These are phyloP conservation scores for Xylaria grammica DNA, from an alignment of 495 filamentous ascomycete genomes.

Conservation along the genomic window DNA sequence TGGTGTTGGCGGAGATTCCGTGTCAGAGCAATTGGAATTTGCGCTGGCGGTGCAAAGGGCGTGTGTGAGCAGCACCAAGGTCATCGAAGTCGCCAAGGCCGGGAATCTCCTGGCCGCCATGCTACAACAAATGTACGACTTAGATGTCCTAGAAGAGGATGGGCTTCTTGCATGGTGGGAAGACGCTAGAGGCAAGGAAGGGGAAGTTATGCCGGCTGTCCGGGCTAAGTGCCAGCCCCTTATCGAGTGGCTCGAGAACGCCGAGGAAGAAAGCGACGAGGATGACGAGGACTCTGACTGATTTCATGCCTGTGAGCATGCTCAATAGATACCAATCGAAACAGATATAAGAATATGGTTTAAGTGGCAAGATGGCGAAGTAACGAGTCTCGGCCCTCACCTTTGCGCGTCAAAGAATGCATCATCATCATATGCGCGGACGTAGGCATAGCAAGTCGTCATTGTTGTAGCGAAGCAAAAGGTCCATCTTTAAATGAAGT, in stretches of 20 bases:
- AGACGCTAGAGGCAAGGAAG: slow-evolving; percentile 65
- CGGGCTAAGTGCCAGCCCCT: slow-evolving; percentile 75
- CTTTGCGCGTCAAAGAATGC: no score
- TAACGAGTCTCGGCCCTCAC: no score
- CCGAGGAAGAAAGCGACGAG: slow-evolving; percentile 78
- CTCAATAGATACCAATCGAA: neutral
- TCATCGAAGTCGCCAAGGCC: slow-evolving; percentile 49
- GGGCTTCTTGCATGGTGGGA: slow-evolving; percentile 89
- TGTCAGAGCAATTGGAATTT: slow-evolving; percentile 78
- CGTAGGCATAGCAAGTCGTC: no score
- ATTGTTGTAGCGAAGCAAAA: no score
- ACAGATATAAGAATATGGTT: neutral
- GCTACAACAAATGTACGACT: slow-evolving; percentile 79
- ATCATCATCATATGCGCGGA: no score
- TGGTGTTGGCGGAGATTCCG: slow-evolving; percentile 51
- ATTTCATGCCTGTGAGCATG: no score
- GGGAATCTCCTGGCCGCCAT: slow-evolving; percentile 74
- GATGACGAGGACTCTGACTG: slow-evolving; percentile 64
- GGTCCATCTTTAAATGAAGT: no score
- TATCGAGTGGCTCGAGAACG: slow-evolving; percentile 84
- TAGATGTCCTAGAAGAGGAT: slow-evolving; percentile 88
- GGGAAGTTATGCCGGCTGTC: slow-evolving; percentile 70
- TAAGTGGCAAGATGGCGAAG: neutral
- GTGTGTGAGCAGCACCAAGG: slow-evolving; percentile 61
- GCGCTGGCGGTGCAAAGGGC: slow-evolving; percentile 82